A percentile compares a stretch with the other conserved stretches of the same genome.
Evolutionary conservation across 345 rosid genomes (phyloP).

Genomic region (Populus deltoides): DNA sequence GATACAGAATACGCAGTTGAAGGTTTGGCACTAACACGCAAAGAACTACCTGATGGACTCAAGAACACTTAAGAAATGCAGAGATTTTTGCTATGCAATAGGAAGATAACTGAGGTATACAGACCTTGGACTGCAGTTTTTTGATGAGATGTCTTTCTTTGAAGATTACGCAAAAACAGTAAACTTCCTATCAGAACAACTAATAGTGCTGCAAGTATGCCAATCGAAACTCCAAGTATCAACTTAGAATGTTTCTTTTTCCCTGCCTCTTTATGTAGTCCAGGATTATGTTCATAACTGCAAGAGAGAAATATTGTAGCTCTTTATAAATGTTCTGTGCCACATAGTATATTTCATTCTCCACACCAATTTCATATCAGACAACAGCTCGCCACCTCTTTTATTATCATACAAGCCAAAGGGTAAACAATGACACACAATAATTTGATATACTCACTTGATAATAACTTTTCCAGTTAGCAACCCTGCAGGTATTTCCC

Average conservation of each 20-base stretch:
- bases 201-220: slow-evolving; percentile 45
- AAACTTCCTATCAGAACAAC: slow-evolving; percentile 54
- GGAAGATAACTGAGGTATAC: slow-evolving; percentile 1
- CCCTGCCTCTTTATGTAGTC: slow-evolving; percentile 47
- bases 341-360: neutral
- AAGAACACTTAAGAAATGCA: slow-evolving; percentile 5
- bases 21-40: slow-evolving; percentile 43
- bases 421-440: neutral
- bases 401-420: neutral
- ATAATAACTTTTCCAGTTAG: slow-evolving; percentile 54
- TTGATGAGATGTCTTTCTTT: slow-evolving; percentile 28
- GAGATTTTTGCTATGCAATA: neutral
- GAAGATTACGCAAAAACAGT: slow-evolving; percentile 34
- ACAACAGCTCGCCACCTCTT: neutral
- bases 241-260: slow-evolving; percentile 41
- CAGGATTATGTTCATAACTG: slow-evolving; percentile 64
- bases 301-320: slow-evolving; percentile 18
- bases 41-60: slow-evolving; percentile 47
- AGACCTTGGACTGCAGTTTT: slow-evolving; percentile 53
- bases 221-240: slow-evolving; percentile 61
- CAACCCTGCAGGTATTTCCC: slow-evolving; percentile 60
- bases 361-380: neutral
- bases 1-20: slow-evolving; percentile 50
- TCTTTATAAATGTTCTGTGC: neutral
- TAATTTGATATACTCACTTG: slow-evolving; percentile 53